Percentiles rank a stretch among this genome's conserved stretches.
These are phyloP conservation scores for Brassica rapa DNA, from an alignment of 345 rosid genomes.

Conservation along the genomic window DNA sequence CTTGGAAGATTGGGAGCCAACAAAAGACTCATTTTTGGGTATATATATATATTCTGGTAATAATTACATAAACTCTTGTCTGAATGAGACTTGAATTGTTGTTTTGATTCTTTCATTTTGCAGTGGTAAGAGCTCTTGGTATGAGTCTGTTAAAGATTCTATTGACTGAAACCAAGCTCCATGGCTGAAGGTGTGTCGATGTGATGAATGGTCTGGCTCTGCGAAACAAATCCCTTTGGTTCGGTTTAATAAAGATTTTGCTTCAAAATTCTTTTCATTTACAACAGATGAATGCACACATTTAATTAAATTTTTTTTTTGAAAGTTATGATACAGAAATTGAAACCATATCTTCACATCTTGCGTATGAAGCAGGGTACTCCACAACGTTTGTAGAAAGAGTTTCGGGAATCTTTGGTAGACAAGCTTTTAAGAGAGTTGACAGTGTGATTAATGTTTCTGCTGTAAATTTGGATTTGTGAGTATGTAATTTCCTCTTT, in stretches of 20 bases:
- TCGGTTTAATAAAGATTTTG: neutral
- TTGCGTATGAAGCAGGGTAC: neutral
- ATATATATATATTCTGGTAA: no score
- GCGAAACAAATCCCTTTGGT: neutral
- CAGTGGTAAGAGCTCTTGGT: neutral
- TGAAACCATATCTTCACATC: neutral
- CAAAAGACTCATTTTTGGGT: no score
- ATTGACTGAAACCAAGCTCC: neutral
- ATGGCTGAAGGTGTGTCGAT: neutral
- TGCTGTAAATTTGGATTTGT: neutral
- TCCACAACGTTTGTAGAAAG: neutral
- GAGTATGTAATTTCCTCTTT: neutral
- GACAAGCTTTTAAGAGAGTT: neutral
- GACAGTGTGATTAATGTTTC: neutral
- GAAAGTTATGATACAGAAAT: neutral
- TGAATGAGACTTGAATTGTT: conserved; percentile 13
- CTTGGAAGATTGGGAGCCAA: no score
- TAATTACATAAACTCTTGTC: no score
- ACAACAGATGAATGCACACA: neutral
- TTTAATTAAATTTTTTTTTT: no score
- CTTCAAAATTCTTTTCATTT: no score
- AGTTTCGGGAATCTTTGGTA: neutral
- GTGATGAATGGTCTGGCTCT: neutral
- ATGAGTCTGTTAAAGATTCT: neutral
- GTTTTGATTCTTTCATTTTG: neutral